Evolutionary conservation across 73 alveolate genomes (phyloP).

Genomic region (Uronychia binucleata): DNA sequence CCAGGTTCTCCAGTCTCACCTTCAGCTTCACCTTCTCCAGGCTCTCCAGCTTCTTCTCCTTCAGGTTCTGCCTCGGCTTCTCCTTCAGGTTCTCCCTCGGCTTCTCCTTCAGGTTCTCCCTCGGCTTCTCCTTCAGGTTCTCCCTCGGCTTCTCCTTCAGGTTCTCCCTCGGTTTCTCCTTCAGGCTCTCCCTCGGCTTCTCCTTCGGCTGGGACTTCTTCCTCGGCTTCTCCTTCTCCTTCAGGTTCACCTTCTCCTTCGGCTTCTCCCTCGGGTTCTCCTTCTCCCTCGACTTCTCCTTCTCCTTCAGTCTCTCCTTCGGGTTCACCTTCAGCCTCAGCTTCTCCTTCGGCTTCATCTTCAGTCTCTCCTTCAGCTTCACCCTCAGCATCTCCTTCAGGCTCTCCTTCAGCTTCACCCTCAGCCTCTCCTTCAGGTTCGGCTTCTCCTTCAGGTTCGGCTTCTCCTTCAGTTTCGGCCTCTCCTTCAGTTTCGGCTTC

Average conservation of each 20-base stretch:
- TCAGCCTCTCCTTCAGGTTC: too few species aligned
- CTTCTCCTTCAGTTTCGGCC: too few species aligned
- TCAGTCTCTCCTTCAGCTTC: slow-evolving; percentile 5
- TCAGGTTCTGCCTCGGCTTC: too few species aligned
- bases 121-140: slow-evolving; percentile 1
- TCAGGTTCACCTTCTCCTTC: background rate
- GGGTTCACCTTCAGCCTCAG: background rate
- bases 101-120: background rate
- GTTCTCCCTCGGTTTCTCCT: background rate
- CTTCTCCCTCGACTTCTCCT: background rate
- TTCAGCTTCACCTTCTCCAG: background rate
- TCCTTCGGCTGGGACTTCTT: background rate
- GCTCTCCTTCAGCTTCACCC: too few species aligned
- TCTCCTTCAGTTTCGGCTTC: too few species aligned
- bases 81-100: too few species aligned
- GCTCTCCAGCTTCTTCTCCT: background rate
- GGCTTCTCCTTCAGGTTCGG: too few species aligned
- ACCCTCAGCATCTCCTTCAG: too few species aligned
- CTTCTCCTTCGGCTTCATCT: background rate
- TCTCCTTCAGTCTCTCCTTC: background rate
- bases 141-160: background rate
- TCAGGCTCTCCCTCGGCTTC: background rate
- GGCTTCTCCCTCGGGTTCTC: background rate
- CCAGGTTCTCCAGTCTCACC: too few species aligned
- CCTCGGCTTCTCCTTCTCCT: background rate